Evolutionary conservation across 1,284 basidiomycete species (phyloP), one percentile per base, ranked within the genome.

Genomic region (Pascua sp.): DNA sequence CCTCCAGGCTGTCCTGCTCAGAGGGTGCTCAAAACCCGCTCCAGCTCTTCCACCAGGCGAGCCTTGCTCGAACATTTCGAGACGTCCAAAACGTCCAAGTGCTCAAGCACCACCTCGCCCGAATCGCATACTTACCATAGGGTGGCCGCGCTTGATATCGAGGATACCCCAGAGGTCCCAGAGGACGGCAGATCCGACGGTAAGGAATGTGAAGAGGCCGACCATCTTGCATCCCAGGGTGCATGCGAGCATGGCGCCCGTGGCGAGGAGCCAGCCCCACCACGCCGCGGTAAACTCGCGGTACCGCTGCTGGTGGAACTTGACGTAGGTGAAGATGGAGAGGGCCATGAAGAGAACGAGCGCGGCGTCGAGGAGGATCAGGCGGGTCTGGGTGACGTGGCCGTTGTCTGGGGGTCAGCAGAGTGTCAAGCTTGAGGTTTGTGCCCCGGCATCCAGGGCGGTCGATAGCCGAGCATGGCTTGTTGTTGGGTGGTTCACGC

Each of bases 161-260:
- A 98, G 79, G 55, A 98, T 82, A 64, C 88, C 90, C 96, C 96
- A 99, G 12, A 99, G 81, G 72, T 99, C 96, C 64, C 93, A 85
- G 32, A 90, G 75, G 44, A 98, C 96, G 5, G 95, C 95, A 42
- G 88, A 81, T 1, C 96, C 96, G 64, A 99, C 86, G 16, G 90
- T 86, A 47, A 86, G 65, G 60, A 98, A 97, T 1, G 92, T 94
- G 62, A 99, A 83, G 55, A 98, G 82, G 50, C 96, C 96, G 67
- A 98, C 97, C 80, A 98, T 95, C 79, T 99, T 99, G 75, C 95
- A 96, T 16, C 91, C 92, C 82, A 97, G 90, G 3, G 94, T 93
- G 73, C 92, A 89, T 38, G 93, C 92, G 82, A 99, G 90, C 73
- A 89, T 91, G 49, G 89, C 82, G 40, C 96, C 96, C 1, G 96